These are phyloP conservation scores for Apiospora hydei DNA, from an alignment of 2,329 filamentous ascomycete genomes.

Conservation along the genomic window DNA sequence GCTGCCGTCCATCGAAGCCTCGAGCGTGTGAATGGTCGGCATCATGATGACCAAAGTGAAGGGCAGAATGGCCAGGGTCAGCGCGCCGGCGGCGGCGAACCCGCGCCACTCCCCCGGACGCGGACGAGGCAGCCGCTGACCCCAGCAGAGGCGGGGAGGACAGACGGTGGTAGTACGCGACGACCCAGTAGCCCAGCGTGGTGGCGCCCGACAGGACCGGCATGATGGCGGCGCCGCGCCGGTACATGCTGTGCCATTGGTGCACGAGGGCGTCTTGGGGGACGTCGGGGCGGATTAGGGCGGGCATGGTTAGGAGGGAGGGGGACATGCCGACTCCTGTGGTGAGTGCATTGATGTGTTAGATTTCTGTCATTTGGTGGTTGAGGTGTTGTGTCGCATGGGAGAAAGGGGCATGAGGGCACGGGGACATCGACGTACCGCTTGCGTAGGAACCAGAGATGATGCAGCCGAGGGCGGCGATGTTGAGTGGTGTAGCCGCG, in stretches of 20 bases:
- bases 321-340: slow-evolving; percentile 47
- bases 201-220: slow-evolving; percentile 45
- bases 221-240: slow-evolving; percentile 46
- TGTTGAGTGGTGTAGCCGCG: slow-evolving; percentile 2
- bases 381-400: not conserved
- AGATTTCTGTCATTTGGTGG: not conserved
- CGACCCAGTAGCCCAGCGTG: slow-evolving; percentile 45
- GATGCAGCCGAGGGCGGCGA: slow-evolving; percentile 17
- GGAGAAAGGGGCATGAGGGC: too few species aligned
- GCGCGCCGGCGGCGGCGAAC: slow-evolving; percentile 41
- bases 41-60: slow-evolving; percentile 49
- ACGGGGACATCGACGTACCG: too few species aligned
- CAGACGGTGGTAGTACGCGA: slow-evolving; percentile 43
- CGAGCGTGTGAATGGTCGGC: slow-evolving; percentile 45
- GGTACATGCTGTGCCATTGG: slow-evolving; percentile 48
- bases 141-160: too few species aligned
- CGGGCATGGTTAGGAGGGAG: slow-evolving; percentile 46
- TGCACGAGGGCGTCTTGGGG: slow-evolving; percentile 41
- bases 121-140: slow-evolving; percentile 27
- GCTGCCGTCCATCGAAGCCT: slow-evolving; percentile 11
- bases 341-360: not conserved
- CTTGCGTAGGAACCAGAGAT: slow-evolving; percentile 10
- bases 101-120: slow-evolving; percentile 42
- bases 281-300: slow-evolving; percentile 37
- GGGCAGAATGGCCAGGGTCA: slow-evolving; percentile 48